These are phyloP conservation scores for Cercospora janseana DNA, from an alignment of 2,329 filamentous ascomycete species.

Conservation along the genomic window DNA sequence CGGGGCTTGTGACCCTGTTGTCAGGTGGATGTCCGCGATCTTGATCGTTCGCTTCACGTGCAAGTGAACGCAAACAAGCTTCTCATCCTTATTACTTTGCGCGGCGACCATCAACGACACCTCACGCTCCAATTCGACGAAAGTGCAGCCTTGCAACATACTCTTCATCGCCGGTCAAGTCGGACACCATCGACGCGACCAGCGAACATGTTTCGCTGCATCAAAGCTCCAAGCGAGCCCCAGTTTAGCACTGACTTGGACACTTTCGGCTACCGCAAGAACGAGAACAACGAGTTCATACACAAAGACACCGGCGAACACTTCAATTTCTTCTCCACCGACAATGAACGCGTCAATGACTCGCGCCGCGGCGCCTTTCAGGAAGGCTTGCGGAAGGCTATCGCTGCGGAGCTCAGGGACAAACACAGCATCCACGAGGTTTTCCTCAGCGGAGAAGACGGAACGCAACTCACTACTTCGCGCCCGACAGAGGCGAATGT, in stretches of 20 bases:
- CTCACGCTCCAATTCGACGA: not conserved
- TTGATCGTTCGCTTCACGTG: constrained; percentile 9
- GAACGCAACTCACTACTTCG: constrained; percentile 1
- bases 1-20: no score
- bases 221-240: constrained; percentile 69
- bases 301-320: constrained; percentile 55
- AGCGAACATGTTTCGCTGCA: constrained; percentile 65
- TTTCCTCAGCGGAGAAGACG: constrained; percentile 29
- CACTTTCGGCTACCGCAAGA: constrained; percentile 62
- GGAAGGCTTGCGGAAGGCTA: constrained; percentile 30
- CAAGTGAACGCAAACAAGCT: constrained; percentile 5
- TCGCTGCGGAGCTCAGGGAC: constrained; percentile 20
- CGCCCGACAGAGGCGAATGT: constrained; percentile 56
- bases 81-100: not conserved
- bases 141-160: not conserved
- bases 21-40: no score
- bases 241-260: constrained; percentile 64
- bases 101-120: not conserved
- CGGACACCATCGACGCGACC: not conserved
- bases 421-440: constrained; percentile 26
- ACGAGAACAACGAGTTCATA: constrained; percentile 26
- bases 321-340: constrained; percentile 72
- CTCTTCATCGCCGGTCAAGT: not conserved
- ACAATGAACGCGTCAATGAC: constrained; percentile 74
- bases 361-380: constrained; percentile 69